These are phyloP conservation scores for Comarum palustre DNA, from an alignment of 306 rosid species.

Conservation along the genomic window DNA sequence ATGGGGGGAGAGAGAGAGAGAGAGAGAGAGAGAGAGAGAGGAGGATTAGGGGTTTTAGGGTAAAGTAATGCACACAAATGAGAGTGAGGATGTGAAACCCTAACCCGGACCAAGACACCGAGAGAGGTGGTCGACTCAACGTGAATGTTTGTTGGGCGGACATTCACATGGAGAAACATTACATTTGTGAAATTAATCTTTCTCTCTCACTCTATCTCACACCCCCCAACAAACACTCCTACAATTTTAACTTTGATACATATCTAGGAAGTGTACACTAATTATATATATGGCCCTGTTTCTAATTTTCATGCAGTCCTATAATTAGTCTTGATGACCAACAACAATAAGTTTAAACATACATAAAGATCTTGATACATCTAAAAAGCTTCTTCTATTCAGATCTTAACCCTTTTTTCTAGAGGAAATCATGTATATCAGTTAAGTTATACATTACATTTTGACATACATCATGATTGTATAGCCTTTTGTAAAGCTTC, in stretches of 20 bases:
- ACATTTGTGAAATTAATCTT: slow-evolving; percentile 21
- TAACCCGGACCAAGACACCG: slow-evolving; percentile 47
- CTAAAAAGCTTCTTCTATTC: background rate
- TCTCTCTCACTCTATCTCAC: slow-evolving; percentile 16
- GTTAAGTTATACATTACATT: background rate
- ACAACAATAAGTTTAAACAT: background rate
- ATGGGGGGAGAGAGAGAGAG: too few species aligned
- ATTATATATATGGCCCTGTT: slow-evolving; percentile 8
- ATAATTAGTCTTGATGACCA: slow-evolving; percentile 6
- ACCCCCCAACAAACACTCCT: slow-evolving; percentile 22
- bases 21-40: slow-evolving; percentile 26
- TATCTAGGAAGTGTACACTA: slow-evolving; percentile 9
- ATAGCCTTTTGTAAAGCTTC: background rate
- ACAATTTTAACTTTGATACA: slow-evolving; percentile 20
- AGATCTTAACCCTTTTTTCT: background rate
- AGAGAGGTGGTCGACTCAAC: slow-evolving; percentile 44
- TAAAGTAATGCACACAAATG: slow-evolving; percentile 10
- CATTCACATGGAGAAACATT: slow-evolving; percentile 60
- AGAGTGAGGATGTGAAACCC: slow-evolving; percentile 30
- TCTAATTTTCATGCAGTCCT: slow-evolving; percentile 10
- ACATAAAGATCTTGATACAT: background rate
- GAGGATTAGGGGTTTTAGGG: slow-evolving; percentile 7
- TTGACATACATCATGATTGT: background rate
- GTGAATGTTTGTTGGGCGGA: slow-evolving; percentile 70
- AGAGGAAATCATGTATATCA: background rate